These are phyloP conservation scores for Rhodotorula graminis DNA, from an alignment of 768 basidiomycete genomes.

Conservation along the genomic window DNA sequence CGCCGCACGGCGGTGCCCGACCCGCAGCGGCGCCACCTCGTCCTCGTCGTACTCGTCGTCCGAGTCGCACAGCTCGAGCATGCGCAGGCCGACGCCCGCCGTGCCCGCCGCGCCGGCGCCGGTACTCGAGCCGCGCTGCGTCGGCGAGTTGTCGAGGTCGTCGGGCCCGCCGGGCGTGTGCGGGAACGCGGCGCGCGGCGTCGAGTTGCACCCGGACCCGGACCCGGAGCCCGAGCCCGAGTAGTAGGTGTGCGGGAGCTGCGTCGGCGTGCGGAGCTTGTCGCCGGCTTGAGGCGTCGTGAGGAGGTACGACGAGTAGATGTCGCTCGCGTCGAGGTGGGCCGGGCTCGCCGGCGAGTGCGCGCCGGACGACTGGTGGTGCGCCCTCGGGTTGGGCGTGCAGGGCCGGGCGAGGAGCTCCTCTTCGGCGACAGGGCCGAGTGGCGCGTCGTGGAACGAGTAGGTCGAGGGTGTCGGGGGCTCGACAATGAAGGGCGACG, in stretches of 20 bases:
- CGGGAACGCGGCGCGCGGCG: slow-evolving; percentile 14
- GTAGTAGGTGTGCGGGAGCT: not conserved
- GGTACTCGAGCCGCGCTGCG: too few relatives aligned
- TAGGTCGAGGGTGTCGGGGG: not conserved
- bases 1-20: not conserved
- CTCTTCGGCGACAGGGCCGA: not conserved
- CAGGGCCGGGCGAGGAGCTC: slow-evolving; percentile 9
- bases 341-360: too few relatives aligned
- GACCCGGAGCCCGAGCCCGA: not conserved
- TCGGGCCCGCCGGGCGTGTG: slow-evolving; percentile 1
- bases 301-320: slow-evolving; percentile 29
- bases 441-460: slow-evolving; percentile 6
- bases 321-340: slow-evolving; percentile 6
- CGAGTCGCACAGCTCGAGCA: slow-evolving; percentile 25
- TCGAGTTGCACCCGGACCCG: not conserved
- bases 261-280: slow-evolving; percentile 21
- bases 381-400: slow-evolving; percentile 1
- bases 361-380: too few relatives aligned
- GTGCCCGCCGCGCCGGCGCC: not conserved
- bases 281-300: slow-evolving; percentile 17
- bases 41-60: slow-evolving; percentile 4
- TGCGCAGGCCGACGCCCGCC: slow-evolving; percentile 20
- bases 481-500: slow-evolving; percentile 12
- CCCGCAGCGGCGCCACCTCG: not conserved
- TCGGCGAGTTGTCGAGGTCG: slow-evolving; percentile 25